Evolutionary conservation across 257 asterid species (phyloP).

Genomic region (Solanum pennellii): DNA sequence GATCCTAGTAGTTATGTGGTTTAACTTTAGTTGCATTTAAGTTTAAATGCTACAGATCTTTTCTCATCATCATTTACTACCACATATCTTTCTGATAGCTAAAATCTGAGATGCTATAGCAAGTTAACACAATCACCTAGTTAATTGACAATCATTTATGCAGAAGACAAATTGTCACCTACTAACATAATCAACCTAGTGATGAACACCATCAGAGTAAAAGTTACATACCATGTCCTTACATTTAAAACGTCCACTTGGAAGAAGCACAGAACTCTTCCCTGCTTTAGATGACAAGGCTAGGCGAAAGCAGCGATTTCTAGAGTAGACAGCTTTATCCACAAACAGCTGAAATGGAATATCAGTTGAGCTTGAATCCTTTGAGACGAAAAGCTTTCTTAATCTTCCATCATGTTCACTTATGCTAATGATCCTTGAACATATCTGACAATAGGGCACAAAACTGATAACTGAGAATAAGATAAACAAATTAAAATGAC

Average conservation of each 20-base stretch:
- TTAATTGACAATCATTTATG: background rate
- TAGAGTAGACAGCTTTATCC: slow-evolving; percentile 89
- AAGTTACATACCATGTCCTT: slow-evolving; percentile 61
- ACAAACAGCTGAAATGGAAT: slow-evolving; percentile 46
- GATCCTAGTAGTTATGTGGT: background rate
- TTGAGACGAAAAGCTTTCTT: slow-evolving; percentile 50
- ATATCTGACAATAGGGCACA: slow-evolving; percentile 39
- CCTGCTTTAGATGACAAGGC: slow-evolving; percentile 93
- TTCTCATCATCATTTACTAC: background rate
- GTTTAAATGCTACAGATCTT: background rate
- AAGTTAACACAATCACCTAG: background rate
- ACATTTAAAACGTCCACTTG: slow-evolving; percentile 89
- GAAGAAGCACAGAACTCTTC: slow-evolving; percentile 65
- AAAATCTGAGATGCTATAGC: background rate
- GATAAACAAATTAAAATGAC: background rate
- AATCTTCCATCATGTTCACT: slow-evolving; percentile 49
- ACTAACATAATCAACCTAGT: background rate
- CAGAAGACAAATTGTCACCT: background rate
- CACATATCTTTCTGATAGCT: background rate
- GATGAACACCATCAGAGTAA: background rate
- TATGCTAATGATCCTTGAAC: slow-evolving; percentile 54
- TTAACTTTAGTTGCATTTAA: background rate
- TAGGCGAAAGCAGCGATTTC: slow-evolving; percentile 95
- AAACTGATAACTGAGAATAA: background rate
- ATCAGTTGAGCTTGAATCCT: slow-evolving; percentile 48